Conservation (phyloP, 192 early-diverging fungal species). For the Gigaspora rosea region DNA sequence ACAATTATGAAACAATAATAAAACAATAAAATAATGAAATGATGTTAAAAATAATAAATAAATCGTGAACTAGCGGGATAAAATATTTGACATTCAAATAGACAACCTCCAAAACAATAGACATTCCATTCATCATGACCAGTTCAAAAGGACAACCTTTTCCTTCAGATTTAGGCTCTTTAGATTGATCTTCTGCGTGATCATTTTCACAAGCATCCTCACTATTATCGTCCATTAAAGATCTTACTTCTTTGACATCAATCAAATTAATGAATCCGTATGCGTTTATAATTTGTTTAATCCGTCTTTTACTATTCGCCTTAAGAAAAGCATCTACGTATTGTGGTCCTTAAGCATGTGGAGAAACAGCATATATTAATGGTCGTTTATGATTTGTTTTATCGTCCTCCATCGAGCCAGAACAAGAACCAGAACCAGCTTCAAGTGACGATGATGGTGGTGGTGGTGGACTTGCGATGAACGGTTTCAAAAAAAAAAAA, state of each 20-base stretch:
- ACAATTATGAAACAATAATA: not conserved
- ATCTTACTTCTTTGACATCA: not conserved
- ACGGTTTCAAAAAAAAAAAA: slow-evolving; percentile 39
- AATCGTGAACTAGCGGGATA: not conserved
- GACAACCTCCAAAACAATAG: slow-evolving; percentile 2
- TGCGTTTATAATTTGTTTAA: slow-evolving; percentile 1
- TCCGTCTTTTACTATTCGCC: not conserved
- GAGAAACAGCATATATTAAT: slow-evolving; percentile 39
- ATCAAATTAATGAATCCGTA: slow-evolving; percentile 14
- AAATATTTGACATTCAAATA: not conserved
- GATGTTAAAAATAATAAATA: too few relatives aligned
- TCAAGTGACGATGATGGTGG: slow-evolving; percentile 14
- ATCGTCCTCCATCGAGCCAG: not conserved
- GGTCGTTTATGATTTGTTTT: slow-evolving; percentile 31
- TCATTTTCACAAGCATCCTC: not conserved
- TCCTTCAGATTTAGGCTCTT: not conserved
- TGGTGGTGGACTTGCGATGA: slow-evolving; percentile 34
- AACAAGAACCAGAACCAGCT: not conserved
- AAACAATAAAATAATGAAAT: not conserved
- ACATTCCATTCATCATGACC: not conserved
- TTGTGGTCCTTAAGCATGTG: slow-evolving; percentile 37
- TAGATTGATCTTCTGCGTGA: not conserved
- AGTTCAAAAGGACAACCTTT: slow-evolving; percentile 5
- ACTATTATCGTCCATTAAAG: not conserved
- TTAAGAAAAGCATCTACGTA: slow-evolving; percentile 31